Evolutionary conservation across 805 yeast genomes (phyloP).

Genomic region (Lipomyces spencermartinsiae): DNA sequence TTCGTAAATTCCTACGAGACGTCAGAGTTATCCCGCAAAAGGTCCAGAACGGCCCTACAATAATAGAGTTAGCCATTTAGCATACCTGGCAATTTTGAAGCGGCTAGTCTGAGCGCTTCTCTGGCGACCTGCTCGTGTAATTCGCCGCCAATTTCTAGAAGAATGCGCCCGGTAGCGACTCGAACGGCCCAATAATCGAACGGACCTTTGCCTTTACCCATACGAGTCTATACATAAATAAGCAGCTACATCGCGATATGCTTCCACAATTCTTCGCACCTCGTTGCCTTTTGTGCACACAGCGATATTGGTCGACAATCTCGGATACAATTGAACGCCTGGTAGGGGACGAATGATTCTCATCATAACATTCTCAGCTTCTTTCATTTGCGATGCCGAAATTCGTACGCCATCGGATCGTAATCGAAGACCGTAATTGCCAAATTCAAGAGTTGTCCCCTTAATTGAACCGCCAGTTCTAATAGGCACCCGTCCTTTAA

Average conservation of each 20-base stretch:
- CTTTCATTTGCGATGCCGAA: constrained; percentile 85
- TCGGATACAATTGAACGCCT: constrained; percentile 75
- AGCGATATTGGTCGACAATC: constrained; percentile 83
- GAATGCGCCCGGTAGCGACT: constrained; percentile 92
- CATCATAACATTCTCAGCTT: constrained; percentile 86
- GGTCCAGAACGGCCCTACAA: not conserved
- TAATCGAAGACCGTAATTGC: constrained; percentile 84
- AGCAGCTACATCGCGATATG: not conserved
- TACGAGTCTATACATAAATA: constrained; percentile 65
- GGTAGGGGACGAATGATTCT: constrained; percentile 76
- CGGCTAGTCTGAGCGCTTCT: constrained; percentile 87
- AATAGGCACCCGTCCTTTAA: constrained; percentile 93
- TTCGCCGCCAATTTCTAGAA: constrained; percentile 78
- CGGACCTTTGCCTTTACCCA: constrained; percentile 99
- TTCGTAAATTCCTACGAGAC: constrained; percentile 20
- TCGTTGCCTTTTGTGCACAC: constrained; percentile 97
- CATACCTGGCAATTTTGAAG: constrained; percentile 75
- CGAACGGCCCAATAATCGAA: constrained; percentile 97
- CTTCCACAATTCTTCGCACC: constrained; percentile 17
- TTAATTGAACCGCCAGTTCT: constrained; percentile 93
- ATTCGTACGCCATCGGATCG: constrained; percentile 87
- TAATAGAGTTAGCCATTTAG: constrained; percentile 58
- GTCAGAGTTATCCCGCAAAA: not conserved
- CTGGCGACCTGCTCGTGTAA: constrained; percentile 89
- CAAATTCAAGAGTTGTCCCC: constrained; percentile 82